Evolutionary conservation across 768 basidiomycete genomes (phyloP).

Genomic region (Termitomyces sp.): DNA sequence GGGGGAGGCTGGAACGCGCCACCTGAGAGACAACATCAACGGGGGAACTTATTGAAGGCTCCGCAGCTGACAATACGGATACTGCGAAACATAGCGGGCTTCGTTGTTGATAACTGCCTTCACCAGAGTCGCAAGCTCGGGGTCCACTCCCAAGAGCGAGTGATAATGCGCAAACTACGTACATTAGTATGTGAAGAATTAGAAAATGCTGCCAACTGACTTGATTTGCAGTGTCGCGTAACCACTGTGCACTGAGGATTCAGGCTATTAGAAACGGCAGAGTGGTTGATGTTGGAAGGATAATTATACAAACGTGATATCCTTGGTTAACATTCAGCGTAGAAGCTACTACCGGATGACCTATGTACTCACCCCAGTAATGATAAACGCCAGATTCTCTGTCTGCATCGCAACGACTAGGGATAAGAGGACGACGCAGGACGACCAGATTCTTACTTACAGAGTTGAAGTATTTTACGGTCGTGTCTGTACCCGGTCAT

Average conservation of each 20-base stretch:
- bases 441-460: constrained; percentile 34
- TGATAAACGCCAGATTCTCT: constrained; percentile 72
- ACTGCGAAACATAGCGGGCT: constrained; percentile 63
- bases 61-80: constrained; percentile 64
- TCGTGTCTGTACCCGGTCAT: constrained; percentile 48
- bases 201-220: constrained; percentile 24
- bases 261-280: neutral
- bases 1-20: constrained; percentile 79
- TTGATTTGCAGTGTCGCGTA: constrained; percentile 79
- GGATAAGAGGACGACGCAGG: neutral
- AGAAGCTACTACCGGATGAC: neutral
- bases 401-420: constrained; percentile 26
- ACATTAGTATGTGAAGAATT: constrained; percentile 1
- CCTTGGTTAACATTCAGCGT: constrained; percentile 29
- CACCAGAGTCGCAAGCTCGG: constrained; percentile 44
- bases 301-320: constrained; percentile 56
- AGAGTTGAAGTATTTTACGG: constrained; percentile 67
- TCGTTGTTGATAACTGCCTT: constrained; percentile 84
- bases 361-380: constrained; percentile 55
- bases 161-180: constrained; percentile 67
- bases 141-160: constrained; percentile 49
- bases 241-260: constrained; percentile 65
- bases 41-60: neutral
- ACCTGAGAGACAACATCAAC: constrained; percentile 22
- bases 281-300: neutral